phyloP scores from a whole-genome alignment of 2,329 filamentous ascomycete species.

The Tolypocladium album region DNA sequence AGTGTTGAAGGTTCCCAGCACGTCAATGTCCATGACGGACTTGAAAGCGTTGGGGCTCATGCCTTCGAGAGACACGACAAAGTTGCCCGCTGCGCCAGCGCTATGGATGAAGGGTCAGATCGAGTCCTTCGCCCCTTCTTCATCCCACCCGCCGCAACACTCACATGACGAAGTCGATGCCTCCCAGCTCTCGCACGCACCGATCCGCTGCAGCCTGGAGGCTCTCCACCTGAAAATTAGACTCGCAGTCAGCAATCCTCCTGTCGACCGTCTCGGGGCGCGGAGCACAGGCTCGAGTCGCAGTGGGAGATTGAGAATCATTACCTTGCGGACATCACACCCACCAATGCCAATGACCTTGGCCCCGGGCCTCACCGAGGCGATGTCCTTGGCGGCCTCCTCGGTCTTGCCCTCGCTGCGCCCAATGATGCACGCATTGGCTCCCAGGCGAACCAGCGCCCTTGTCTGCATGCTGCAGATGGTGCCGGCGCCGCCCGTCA shows the following conservation, averaged over 20 bases:
- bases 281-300: not conserved
- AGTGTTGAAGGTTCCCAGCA: constrained; percentile 88
- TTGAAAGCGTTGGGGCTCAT: constrained; percentile 88
- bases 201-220: constrained; percentile 59
- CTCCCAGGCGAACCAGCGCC: constrained; percentile 81
- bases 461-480: constrained; percentile 93
- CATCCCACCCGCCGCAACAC: constrained; percentile 12
- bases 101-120: constrained; percentile 27
- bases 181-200: constrained; percentile 73
- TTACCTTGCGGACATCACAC: constrained; percentile 63
- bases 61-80: constrained; percentile 73
- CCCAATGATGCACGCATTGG: constrained; percentile 88
- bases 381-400: constrained; percentile 68
- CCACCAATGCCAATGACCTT: constrained; percentile 81
- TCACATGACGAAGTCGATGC: constrained; percentile 87
- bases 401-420: constrained; percentile 85
- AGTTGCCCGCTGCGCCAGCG: constrained; percentile 92
- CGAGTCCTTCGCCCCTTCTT: not conserved
- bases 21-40: constrained; percentile 91
- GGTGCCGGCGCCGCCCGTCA: constrained; percentile 85
- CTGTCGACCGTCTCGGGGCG: not conserved
- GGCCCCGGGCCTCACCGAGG: constrained; percentile 63
- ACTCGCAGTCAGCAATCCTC: not conserved
- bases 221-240: constrained; percentile 14
- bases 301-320: not conserved